Percentiles rank a stretch among this genome's conserved stretches.
Evolutionary conservation across 1,284 basidiomycete species (phyloP).

Genomic region (Sporisorium reilianum): DNA sequence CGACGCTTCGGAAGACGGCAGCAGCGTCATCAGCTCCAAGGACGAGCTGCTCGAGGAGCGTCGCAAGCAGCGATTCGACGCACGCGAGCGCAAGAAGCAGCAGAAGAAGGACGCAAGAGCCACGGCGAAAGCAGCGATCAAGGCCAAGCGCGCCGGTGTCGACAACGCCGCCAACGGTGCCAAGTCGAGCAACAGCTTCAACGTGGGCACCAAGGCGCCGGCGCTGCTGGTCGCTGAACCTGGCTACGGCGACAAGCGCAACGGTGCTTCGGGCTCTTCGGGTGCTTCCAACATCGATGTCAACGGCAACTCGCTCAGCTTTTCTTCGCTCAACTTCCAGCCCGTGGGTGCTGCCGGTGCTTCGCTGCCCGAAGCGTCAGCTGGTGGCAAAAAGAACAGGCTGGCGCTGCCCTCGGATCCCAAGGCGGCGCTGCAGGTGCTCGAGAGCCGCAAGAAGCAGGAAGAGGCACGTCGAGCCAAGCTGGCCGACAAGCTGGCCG

Average conservation of each 20-base stretch:
- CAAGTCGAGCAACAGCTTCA: conserved; percentile 25
- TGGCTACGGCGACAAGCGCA: conserved; percentile 39
- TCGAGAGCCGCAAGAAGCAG: conserved; percentile 61
- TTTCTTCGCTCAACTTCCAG: conserved; percentile 54
- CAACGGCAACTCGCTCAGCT: conserved; percentile 47
- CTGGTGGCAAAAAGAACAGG: conserved; percentile 54
- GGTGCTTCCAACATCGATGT: conserved; percentile 31
- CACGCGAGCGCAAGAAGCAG: conserved; percentile 61
- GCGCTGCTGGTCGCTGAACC: conserved; percentile 53
- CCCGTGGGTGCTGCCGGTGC: conserved; percentile 38
- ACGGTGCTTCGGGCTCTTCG: conserved; percentile 13
- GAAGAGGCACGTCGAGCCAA: conserved; percentile 52
- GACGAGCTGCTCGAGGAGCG: conserved; percentile 66
- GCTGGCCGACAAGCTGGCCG: conserved; percentile 45
- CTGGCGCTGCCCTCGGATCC: conserved; percentile 64
- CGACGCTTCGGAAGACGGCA: conserved; percentile 37
- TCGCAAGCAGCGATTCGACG: conserved; percentile 60
- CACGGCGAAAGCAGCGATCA: conserved; percentile 33
- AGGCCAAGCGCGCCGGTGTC: conserved; percentile 32
- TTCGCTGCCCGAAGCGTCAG: conserved; percentile 18
- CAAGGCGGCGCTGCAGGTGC: conserved; percentile 63
- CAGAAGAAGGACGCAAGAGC: conserved; percentile 59
- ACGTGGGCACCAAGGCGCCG: conserved; percentile 48
- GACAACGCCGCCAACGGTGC: conserved; percentile 34
- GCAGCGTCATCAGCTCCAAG: conserved; percentile 54